Evolutionary conservation across 148 eudicot species (phyloP), one percentile per base, ranked within the genome.

Genomic region (Fallopia convolvulus): DNA sequence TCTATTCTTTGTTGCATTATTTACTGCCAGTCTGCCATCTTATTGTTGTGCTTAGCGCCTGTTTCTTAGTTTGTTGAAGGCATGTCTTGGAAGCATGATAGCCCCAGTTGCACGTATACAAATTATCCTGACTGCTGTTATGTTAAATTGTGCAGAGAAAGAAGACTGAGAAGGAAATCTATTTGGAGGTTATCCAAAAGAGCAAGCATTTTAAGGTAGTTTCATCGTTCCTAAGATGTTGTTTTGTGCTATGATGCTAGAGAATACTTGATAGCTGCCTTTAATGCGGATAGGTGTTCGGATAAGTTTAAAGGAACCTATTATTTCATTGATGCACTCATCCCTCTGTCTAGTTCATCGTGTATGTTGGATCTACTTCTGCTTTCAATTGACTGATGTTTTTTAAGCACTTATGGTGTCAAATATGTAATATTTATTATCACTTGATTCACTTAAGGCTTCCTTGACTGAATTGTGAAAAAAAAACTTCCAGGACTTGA

Each of bases 171-270:
- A 95, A 92, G 86, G 97, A 92, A 82, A 90, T 91, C 13, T 88
- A 88, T 92, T 86, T 85, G 55, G 99, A 95, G 86, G 80, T 95
- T 63, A 92, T 95, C 75, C 78, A 50, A 36, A 95, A 95, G 89
- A 92, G 97, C 89, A 95, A 95, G 83, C 86, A 77, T 75, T 91
- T 85, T 86, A 95, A 90, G 97, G 99, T 94, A 75, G 79, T 70
- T 46, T 60, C 17, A 52, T 41, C 20, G 47, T 78, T 58, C 12
- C 52, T 56, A 9, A 68, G 20, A 20, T 47, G 5, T 18, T 74
- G 50, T 76, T 47, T 75, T 33, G 41, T 26, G 74, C 61, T 68
- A 21, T 61, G 44, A 68, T 68, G 72, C 23, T 68, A 14, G 39
- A 42, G 10, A 39, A 15, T 68, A 68, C 70, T 30, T 63, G 10